phyloP scores from a whole-genome alignment of 2,329 filamentous ascomycete species.

The Neofusicoccum umdonicola region DNA sequence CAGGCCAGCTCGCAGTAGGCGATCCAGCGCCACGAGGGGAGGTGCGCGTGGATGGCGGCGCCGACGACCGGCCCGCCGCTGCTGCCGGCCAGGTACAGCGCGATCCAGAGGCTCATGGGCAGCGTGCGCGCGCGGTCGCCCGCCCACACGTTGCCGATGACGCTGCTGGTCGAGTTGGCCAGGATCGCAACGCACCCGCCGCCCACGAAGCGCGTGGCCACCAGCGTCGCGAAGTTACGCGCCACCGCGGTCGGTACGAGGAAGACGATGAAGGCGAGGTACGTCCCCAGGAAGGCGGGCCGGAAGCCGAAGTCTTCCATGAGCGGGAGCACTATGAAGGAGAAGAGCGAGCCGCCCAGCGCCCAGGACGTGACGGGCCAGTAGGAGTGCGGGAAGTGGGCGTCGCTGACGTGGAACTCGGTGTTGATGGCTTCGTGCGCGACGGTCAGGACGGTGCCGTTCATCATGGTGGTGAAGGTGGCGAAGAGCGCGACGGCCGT shows the following conservation, averaged over 20 bases:
- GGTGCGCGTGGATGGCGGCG: slow-evolving; percentile 30
- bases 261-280: slow-evolving; percentile 36
- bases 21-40: slow-evolving; percentile 37
- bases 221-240: slow-evolving; percentile 37
- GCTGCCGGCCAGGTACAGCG: slow-evolving; percentile 33
- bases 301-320: slow-evolving; percentile 39
- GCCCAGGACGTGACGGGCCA: slow-evolving; percentile 39
- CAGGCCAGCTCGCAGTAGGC: slow-evolving; percentile 38
- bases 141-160: slow-evolving; percentile 41
- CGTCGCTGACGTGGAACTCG: slow-evolving; percentile 34
- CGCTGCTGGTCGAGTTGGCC: slow-evolving; percentile 35
- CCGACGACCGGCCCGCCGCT: slow-evolving; percentile 38
- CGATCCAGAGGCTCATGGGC: slow-evolving; percentile 37
- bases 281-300: slow-evolving; percentile 30
- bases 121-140: slow-evolving; percentile 30
- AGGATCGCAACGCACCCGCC: slow-evolving; percentile 37
- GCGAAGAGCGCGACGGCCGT: slow-evolving; percentile 31
- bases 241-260: slow-evolving; percentile 40
- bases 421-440: slow-evolving; percentile 32
- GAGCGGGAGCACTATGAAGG: slow-evolving; percentile 35
- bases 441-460: slow-evolving; percentile 38
- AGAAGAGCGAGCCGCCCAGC: slow-evolving; percentile 35
- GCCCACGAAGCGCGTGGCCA: slow-evolving; percentile 37
- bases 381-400: slow-evolving; percentile 38
- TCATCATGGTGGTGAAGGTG: slow-evolving; percentile 34